These are phyloP conservation scores for Naematelia aurantialba DNA, from an alignment of 768 basidiomycete genomes.

Conservation along the genomic window DNA sequence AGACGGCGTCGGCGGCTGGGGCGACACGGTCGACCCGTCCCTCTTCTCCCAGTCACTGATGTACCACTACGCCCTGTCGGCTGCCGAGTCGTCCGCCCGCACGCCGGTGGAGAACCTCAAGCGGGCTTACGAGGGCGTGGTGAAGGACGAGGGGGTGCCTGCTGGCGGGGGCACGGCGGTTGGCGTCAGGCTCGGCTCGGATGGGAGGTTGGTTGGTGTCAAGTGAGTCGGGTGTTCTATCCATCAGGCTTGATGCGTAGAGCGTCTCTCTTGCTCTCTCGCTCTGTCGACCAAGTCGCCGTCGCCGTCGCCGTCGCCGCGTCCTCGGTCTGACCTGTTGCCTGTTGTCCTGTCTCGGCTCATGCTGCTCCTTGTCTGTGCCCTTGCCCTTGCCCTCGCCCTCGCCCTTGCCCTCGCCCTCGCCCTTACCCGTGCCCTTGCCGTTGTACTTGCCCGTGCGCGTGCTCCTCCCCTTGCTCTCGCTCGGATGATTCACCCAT, in stretches of 20 bases:
- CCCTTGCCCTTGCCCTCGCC: no score
- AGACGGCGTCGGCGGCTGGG: conserved; percentile 93
- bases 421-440: no score
- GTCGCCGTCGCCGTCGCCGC: no score
- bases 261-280: no score
- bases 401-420: no score
- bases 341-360: no score
- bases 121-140: conserved; percentile 38
- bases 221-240: conserved; percentile 36
- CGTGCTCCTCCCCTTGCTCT: no score
- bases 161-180: conserved; percentile 40
- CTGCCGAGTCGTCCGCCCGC: conserved; percentile 14
- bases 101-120: conserved; percentile 33
- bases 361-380: no score
- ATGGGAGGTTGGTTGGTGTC: conserved; percentile 51
- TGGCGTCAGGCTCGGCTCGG: conserved; percentile 26
- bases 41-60: conserved; percentile 87
- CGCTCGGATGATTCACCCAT: no score
- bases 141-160: conserved; percentile 37
- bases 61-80: conserved; percentile 58
- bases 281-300: no score
- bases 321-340: no score
- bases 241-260: neutral
- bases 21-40: conserved; percentile 75
- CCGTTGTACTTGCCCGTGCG: no score